Evolutionary conservation across 1,284 basidiomycete species (phyloP).

Genomic region (Moniliophthora roreri): DNA sequence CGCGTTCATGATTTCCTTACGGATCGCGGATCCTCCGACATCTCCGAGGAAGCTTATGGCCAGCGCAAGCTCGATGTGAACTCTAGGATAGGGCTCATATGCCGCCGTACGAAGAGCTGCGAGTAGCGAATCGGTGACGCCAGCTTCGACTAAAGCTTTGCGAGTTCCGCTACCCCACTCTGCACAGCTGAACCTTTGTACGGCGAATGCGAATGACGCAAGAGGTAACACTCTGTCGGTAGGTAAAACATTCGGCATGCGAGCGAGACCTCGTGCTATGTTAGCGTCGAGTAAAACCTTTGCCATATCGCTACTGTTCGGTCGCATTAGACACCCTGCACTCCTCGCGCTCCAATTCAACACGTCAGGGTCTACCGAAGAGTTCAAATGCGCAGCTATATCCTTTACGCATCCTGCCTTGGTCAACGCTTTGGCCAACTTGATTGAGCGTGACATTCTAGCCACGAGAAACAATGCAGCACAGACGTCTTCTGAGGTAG

Average conservation of each 20-base stretch:
- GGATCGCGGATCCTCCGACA: constrained; percentile 22
- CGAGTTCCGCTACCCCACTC: constrained; percentile 24
- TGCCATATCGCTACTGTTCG: constrained; percentile 25
- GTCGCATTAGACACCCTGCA: constrained; percentile 26
- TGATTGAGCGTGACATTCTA: constrained; percentile 23
- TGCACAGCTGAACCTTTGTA: constrained; percentile 24
- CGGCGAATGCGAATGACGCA: constrained; percentile 24
- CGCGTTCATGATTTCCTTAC: constrained; percentile 26
- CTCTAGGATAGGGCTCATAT: constrained; percentile 19
- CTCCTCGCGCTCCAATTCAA: constrained; percentile 23
- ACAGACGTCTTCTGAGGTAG: constrained; percentile 17
- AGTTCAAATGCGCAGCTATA: constrained; percentile 18
- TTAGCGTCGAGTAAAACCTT: constrained; percentile 23
- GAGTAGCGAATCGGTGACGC: constrained; percentile 23
- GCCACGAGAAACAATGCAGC: constrained; percentile 20
- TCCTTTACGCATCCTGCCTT: constrained; percentile 21
- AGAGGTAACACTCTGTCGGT: constrained; percentile 16
- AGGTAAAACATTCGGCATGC: constrained; percentile 23
- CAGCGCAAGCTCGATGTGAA: constrained; percentile 24
- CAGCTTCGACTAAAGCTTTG: constrained; percentile 21
- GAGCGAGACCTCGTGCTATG: constrained; percentile 23
- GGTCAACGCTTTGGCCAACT: constrained; percentile 22
- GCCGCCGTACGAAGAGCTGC: constrained; percentile 22
- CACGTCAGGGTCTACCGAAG: constrained; percentile 20
- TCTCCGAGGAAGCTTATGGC: constrained; percentile 24